Evolutionary conservation across 768 basidiomycete species (phyloP), one percentile per base, ranked within the genome.

Genomic region (Lyophyllum semitale): DNA sequence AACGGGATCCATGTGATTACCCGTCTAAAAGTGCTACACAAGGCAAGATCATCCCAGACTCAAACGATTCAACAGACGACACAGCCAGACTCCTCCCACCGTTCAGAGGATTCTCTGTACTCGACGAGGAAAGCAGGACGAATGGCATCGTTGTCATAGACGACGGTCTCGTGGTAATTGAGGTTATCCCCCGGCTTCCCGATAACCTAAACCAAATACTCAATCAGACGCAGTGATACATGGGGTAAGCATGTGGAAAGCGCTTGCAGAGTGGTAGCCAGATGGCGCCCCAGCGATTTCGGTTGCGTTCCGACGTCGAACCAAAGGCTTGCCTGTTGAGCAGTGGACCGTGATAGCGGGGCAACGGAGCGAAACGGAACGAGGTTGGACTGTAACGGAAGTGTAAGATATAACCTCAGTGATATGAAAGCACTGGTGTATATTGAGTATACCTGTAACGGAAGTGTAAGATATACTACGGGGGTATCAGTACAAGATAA

Each of bases 211-310:
- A 32, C 11, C 33, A 35, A 7, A 8, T 15, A 15, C 8, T 3
- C 33, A 13, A 42, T 7, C 9, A 18, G 29, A 32, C 8, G 45
- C 8, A n/a, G n/a, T n/a, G 51, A 22, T 0, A 47, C 17, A 15
- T 29, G 9, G n/a, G 20, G 0, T 3, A 6, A 5, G 1, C 23
- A 27, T 32, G 3, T 6, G 20, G 6, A 35, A 49, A 29, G 9
- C 8, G 13, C 45, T 15, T 30, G 88, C 84, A 84, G 86, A 88
- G 63, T 89, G 87, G 58, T 78, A 85, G 13, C 86, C 87, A 37
- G 76, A 52, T 44, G 87, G 87, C 27, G 87, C 80, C 0, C 79
- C 69, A 0, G 83, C 84, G 40, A 89, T 15, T n/a, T 38, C 17
- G 41, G 22, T 23, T 13, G 6, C 41, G n/a, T 42, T 8, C 41